Percentiles rank a stretch among this genome's conserved stretches.
Evolutionary conservation across 139 green algal genomes (phyloP).

Genomic region (Tetraselmis chui): DNA sequence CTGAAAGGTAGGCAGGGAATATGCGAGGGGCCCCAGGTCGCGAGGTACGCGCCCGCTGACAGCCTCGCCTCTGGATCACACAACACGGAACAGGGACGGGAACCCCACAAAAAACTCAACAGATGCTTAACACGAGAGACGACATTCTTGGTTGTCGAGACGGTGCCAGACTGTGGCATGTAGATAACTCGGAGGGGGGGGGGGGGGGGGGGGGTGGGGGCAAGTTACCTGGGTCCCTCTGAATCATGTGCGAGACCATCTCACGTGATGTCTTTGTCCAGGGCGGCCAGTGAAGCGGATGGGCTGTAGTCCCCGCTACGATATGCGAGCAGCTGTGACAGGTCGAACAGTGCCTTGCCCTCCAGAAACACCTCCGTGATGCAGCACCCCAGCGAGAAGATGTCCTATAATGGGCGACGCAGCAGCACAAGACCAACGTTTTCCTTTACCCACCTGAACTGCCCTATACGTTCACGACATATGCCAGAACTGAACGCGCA

Average conservation of each 20-base stretch:
- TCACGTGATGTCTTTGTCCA: conserved; percentile 38
- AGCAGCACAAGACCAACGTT: too few species aligned
- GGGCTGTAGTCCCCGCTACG: conserved; percentile 45
- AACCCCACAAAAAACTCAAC: too few species aligned
- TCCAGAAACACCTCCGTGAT: conserved; percentile 93
- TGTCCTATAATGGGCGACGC: conserved; percentile 51
- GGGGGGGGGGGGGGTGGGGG: background rate
- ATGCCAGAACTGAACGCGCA: too few species aligned
- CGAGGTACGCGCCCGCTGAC: conserved; percentile 61
- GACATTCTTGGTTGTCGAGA: too few species aligned
- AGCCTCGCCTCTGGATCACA: too few species aligned
- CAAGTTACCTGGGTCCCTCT: conserved; percentile 57
- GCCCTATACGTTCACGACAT: too few species aligned
- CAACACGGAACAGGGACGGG: too few species aligned
- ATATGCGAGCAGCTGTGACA: conserved; percentile 69
- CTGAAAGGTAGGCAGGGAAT: conserved; percentile 66
- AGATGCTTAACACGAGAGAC: too few species aligned
- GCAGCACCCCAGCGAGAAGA: conserved; percentile 91
- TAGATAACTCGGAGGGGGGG: background rate
- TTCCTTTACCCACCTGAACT: too few species aligned
- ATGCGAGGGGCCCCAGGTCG: conserved; percentile 40
- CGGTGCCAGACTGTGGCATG: too few species aligned
- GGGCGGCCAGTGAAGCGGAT: conserved; percentile 6
- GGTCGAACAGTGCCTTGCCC: conserved; percentile 70
- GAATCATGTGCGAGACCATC: conserved; percentile 86